Conservation (phyloP, 345 rosid genomes). For the Citrus mangshanensis region DNA sequence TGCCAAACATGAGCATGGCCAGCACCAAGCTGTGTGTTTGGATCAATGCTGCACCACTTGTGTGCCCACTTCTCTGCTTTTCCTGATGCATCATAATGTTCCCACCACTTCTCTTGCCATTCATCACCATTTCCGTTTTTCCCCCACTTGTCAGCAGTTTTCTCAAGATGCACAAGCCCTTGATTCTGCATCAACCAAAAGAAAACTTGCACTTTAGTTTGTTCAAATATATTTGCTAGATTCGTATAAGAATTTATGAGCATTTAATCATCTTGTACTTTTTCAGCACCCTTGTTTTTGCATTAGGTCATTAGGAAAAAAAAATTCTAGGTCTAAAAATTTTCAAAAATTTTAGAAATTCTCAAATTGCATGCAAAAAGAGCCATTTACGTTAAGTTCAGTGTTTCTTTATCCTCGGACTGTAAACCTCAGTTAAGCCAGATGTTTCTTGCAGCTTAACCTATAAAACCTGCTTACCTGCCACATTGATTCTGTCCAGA, state of each 20-base stretch:
- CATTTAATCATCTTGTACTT: neutral
- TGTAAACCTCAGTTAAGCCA: neutral
- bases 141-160: slow-evolving; percentile 97
- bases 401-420: too few species aligned
- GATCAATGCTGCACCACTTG: slow-evolving; percentile 96
- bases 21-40: slow-evolving; percentile 62
- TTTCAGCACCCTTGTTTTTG: neutral
- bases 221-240: neutral
- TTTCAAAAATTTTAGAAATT: neutral
- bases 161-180: slow-evolving; percentile 79
- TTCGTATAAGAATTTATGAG: neutral
- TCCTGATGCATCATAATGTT: slow-evolving; percentile 82
- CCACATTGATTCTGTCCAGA: slow-evolving; percentile 86
- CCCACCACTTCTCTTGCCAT: slow-evolving; percentile 97
- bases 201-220: neutral
- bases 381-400: neutral
- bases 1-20: slow-evolving; percentile 99
- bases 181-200: slow-evolving; percentile 38
- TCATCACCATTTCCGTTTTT: slow-evolving; percentile 81
- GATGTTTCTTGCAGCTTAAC: neutral
- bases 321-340: neutral
- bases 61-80: slow-evolving; percentile 94
- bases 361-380: neutral
- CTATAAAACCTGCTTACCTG: slow-evolving; percentile 50
- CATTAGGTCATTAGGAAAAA: neutral